Conservation (phyloP, 2,329 filamentous ascomycete genomes). For the Cryphonectria carpinicola region DNA sequence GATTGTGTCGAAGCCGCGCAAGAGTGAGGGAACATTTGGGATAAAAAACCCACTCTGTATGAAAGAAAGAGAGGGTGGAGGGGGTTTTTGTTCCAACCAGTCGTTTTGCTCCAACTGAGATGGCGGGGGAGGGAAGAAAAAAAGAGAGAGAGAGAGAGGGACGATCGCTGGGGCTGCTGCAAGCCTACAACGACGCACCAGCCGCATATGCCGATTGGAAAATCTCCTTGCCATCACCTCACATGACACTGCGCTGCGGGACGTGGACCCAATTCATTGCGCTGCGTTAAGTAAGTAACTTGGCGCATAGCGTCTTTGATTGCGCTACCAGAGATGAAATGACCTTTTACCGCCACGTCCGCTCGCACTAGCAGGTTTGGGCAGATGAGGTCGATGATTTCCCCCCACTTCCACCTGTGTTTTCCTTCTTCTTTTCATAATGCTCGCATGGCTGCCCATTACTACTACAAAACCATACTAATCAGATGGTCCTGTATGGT, state of each 20-base stretch:
- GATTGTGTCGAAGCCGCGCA: background rate
- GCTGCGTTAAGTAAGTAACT: background rate
- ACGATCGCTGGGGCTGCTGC: background rate
- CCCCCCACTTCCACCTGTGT: background rate
- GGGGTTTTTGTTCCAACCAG: background rate
- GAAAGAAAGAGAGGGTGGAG: background rate
- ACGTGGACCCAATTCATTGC: background rate
- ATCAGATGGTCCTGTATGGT: background rate
- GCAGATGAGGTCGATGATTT: background rate
- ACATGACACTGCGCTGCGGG: slow-evolving; percentile 18
- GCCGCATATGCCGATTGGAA: slow-evolving; percentile 23
- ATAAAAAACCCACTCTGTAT: background rate
- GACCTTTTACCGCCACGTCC: slow-evolving; percentile 1
- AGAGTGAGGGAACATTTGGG: no score
- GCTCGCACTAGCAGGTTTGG: background rate
- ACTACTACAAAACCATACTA: background rate
- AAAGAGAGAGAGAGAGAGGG: background rate
- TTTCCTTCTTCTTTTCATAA: background rate
- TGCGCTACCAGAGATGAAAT: background rate
- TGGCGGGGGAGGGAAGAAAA: background rate
- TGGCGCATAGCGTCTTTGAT: slow-evolving; percentile 2
- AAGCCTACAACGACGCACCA: slow-evolving; percentile 11
- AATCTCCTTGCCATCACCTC: slow-evolving; percentile 6
- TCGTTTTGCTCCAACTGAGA: background rate
- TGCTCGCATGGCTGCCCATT: background rate